These are phyloP conservation scores for Saccharomycopsis sp. DNA, from an alignment of 805 yeast genomes.

Conservation along the genomic window DNA sequence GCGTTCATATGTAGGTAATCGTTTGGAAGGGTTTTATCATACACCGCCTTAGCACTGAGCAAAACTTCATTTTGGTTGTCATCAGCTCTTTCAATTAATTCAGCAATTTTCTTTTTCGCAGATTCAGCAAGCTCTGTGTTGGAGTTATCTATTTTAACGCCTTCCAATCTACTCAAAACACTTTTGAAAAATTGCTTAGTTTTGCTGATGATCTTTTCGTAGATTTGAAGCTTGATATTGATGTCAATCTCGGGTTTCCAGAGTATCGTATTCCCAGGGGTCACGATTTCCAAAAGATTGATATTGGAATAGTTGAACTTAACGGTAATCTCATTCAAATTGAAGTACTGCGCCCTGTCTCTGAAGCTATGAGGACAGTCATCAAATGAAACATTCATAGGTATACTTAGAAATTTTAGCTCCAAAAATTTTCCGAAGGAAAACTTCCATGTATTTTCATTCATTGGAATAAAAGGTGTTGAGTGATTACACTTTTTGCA, in stretches of 20 bases:
- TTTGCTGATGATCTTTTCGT: slow-evolving; percentile 43
- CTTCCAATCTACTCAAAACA: slow-evolving; percentile 54
- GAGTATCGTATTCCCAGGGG: slow-evolving; percentile 61
- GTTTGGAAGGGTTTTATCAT: slow-evolving; percentile 46
- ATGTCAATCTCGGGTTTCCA: slow-evolving; percentile 71
- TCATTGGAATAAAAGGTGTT: slow-evolving; percentile 74
- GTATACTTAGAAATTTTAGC: slow-evolving; percentile 65
- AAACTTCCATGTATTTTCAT: slow-evolving; percentile 78
- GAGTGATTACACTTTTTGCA: slow-evolving; percentile 71
- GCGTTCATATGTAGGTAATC: slow-evolving; percentile 65
- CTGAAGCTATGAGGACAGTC: slow-evolving; percentile 73
- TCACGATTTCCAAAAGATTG: slow-evolving; percentile 67
- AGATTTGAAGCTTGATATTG: slow-evolving; percentile 55
- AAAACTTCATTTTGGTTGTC: slow-evolving; percentile 42
- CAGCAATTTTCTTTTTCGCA: slow-evolving; percentile 51
- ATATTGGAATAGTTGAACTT: slow-evolving; percentile 69
- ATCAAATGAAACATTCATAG: slow-evolving; percentile 46
- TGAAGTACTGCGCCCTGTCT: slow-evolving; percentile 78
- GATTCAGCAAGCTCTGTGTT: slow-evolving; percentile 62
- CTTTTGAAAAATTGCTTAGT: slow-evolving; percentile 61
- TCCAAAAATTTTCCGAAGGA: slow-evolving; percentile 93
- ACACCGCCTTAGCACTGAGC: slow-evolving; percentile 41
- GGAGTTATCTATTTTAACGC: slow-evolving; percentile 65
- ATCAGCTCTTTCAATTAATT: slow-evolving; percentile 44
- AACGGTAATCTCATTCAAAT: slow-evolving; percentile 68